Percentiles rank a stretch among this genome's conserved stretches.
These are phyloP conservation scores for Viola odorata DNA, from an alignment of 345 rosid species.

Conservation along the genomic window DNA sequence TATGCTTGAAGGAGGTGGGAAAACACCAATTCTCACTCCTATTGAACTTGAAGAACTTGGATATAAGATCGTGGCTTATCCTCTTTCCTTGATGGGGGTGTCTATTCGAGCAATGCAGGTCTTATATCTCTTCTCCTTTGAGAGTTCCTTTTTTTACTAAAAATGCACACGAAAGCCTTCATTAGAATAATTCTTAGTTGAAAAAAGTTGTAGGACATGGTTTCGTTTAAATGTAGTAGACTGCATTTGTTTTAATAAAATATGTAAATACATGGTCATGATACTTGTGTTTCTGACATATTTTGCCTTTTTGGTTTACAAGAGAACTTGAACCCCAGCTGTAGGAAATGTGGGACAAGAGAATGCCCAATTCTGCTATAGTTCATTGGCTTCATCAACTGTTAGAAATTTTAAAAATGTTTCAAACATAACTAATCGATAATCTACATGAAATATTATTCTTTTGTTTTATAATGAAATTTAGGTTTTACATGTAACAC, in stretches of 20 bases:
- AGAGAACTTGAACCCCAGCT: no score
- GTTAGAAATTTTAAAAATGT: no score
- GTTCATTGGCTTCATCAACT: no score
- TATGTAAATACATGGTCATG: not conserved
- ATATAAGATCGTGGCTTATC: slow-evolving; percentile 79
- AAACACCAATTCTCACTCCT: slow-evolving; percentile 61
- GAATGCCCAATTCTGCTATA: no score
- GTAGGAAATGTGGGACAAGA: no score
- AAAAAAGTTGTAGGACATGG: no score
- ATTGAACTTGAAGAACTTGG: slow-evolving; percentile 80
- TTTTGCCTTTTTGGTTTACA: no score
- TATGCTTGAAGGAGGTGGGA: slow-evolving; percentile 95
- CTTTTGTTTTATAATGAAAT: no score
- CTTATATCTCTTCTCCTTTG: slow-evolving; percentile 5
- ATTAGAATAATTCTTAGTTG: not conserved
- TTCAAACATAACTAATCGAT: no score
- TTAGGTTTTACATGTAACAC: no score
- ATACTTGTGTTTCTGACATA: not conserved
- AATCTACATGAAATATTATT: no score
- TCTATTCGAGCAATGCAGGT: slow-evolving; percentile 96
- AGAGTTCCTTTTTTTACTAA: not conserved
- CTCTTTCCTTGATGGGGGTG: slow-evolving; percentile 77
- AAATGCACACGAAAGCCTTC: not conserved
- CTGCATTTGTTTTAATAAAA: no score
- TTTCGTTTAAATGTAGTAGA: not conserved